Base-by-base conservation (phyloP, 2,329 filamentous ascomycete genomes). In the Fusarium sp. region DNA sequence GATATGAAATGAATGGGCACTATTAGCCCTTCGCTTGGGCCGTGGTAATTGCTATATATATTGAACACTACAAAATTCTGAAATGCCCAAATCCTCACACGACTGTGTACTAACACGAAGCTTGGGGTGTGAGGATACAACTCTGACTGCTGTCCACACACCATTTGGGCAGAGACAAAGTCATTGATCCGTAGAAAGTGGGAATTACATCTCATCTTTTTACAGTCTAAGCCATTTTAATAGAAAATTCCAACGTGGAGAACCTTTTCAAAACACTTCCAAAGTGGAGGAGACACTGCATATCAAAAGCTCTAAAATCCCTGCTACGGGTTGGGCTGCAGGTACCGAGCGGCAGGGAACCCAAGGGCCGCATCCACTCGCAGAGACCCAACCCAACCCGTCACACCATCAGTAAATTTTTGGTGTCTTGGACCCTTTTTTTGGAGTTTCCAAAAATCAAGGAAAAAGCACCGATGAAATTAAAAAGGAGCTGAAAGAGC, bases 301-400 rank as follows among this genome's bases (percentile, higher is more conserved):
- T 29, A 55, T 31, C 29, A 39, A 33, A 68, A 52, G 67, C 60
- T 69, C 49, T 57, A 62, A 37, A 60, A 25, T 25, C 72, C 72
- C 57, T 74, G 62, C 60, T 52, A 65, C 48, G 44, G 59, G 66
- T 74, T 74, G 72, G 72, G 72, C 72, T 74, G 72, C 72, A 74
- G 72, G 72, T 74, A 74, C 72, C 55, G 64, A 65, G 39, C 57
- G 65, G 69, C 64, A 74, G 72, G 69, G 69, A 74, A 70, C 72
- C 72, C 66, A 74, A 74, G 49, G 49, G 52, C 35, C 57, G 60
- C 49, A 59, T 58, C 60, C 59, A 73, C 46, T 54, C 48, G 66
- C 45, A 60, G 55, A 61, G 70, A 54, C 61, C 66, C 61, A 73
- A 70, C 69, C 69, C 57, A 73, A 70, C 62, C 61, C 54, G 39